Conservation (phyloP, 495 filamentous ascomycete genomes). For the Oleoguttula mirabilis region DNA sequence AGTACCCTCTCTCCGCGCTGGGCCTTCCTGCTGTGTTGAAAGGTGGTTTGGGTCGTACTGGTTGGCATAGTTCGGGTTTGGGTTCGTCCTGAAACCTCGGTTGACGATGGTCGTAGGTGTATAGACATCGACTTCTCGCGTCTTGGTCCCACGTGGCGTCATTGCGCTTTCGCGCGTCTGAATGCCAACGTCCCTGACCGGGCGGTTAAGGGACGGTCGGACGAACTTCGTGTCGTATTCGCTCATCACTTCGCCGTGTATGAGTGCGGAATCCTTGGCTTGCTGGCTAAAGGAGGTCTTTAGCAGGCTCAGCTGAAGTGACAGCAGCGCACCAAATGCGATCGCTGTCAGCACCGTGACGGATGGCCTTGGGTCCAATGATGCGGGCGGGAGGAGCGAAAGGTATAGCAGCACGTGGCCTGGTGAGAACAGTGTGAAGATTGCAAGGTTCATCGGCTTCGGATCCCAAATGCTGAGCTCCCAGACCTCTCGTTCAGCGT, state of each 20-base stretch:
- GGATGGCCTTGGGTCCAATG: constrained; percentile 67
- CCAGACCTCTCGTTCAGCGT: constrained; percentile 83
- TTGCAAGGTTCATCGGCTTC: constrained; percentile 61
- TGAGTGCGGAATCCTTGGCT: constrained; percentile 65
- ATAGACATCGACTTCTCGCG: constrained; percentile 50
- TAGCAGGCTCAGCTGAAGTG: constrained; percentile 62
- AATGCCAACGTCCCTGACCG: constrained; percentile 71
- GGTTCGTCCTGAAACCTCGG: constrained; percentile 69
- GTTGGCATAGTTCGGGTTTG: constrained; percentile 76
- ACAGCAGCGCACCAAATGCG: constrained; percentile 56
- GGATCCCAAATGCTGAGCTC: constrained; percentile 91
- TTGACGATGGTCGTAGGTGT: constrained; percentile 68
- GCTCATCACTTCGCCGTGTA: constrained; percentile 82
- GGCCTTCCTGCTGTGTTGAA: constrained; percentile 20
- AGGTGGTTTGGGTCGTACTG: constrained; percentile 61
- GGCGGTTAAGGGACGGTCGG: constrained; percentile 69
- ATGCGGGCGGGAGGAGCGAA: constrained; percentile 67
- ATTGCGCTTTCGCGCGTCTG: constrained; percentile 38
- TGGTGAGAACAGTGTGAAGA: constrained; percentile 88
- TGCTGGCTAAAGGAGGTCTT: constrained; percentile 66
- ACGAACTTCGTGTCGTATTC: constrained; percentile 96
- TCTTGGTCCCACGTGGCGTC: constrained; percentile 20
- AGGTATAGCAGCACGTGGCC: constrained; percentile 81
- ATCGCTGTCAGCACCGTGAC: constrained; percentile 73
- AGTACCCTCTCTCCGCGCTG: neutral